Base-by-base conservation (phyloP, 345 rosid genomes). In the Eucalyptus virginea region DNA sequence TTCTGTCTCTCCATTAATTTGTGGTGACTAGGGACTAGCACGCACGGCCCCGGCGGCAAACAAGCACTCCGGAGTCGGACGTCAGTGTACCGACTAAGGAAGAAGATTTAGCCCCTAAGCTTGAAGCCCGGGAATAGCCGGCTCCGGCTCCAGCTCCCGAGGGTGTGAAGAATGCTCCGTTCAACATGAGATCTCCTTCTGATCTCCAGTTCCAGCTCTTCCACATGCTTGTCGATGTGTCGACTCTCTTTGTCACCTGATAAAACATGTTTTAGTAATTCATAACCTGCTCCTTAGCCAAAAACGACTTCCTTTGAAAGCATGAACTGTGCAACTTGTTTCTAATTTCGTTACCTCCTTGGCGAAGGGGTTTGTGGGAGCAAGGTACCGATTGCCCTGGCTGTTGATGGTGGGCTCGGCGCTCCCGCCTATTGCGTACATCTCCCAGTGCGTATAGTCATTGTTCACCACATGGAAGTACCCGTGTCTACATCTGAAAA, bases 381-480 rank as follows among this genome's bases (percentile, higher is more conserved):
- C 99, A 40, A 97, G 97, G 89, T 95, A 98, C 88, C 99, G 91
- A 91, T 98, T 98, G 80, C 98, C 99, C 87, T 98, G 99, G 86
- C 99, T 98, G 94, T 97, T 98, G 62, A 97, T 98, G 58, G 99
- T 98, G 77, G 99, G 99, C 49, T 95, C 89, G 9, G 99, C 99
- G 94, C 99, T 97, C 69, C 99, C 99, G 90, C 99, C 99, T 16
- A 98, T 97, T 11, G 99, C 99, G 93, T 98, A 97, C 99, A 98
- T 98, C 91, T 93, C 98, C 99, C 99, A 98, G 86, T 98, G 99
- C 1, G 99, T 97, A 89, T 98, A 98, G 93, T 98, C 99, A 88
- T 98, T 98, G 96, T 98, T 98, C 32, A 98, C 99, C 51, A 98
- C 99, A 89, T 98, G 99, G 93, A 98, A 97, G 91, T 97, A 98